Percentiles rank a stretch among this genome's conserved stretches.
Conservation (phyloP, 345 rosid genomes). For the Murraya koenigii region DNA sequence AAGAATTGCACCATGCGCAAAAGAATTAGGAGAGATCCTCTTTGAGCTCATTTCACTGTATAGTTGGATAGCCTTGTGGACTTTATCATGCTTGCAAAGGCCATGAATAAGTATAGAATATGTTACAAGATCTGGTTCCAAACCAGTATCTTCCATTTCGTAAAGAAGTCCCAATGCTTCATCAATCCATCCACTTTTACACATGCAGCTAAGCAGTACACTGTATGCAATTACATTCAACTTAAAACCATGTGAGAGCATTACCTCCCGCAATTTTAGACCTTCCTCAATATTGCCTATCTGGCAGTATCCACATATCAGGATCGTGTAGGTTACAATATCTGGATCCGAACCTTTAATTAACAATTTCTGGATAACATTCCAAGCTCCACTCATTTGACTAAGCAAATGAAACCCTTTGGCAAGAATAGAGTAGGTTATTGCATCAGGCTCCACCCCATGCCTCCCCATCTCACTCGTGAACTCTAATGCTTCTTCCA, state of each 20-base stretch:
- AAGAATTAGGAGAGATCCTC: conserved; percentile 47
- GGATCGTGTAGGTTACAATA: conserved; percentile 46
- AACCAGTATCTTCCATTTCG: conserved; percentile 51
- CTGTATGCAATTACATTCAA: conserved; percentile 42
- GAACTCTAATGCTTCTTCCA: conserved; percentile 63
- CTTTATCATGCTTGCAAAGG: conserved; percentile 69
- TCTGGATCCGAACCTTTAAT: conserved; percentile 57
- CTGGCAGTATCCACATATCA: conserved; percentile 61
- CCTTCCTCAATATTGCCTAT: conserved; percentile 57
- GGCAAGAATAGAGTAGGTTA: conserved; percentile 66
- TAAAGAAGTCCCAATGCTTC: conserved; percentile 49
- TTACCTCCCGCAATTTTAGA: conserved; percentile 45
- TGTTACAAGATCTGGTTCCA: conserved; percentile 52
- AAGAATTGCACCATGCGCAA: conserved; percentile 46
- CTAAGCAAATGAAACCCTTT: conserved; percentile 59
- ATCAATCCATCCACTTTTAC: conserved; percentile 50
- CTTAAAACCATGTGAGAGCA: conserved; percentile 55
- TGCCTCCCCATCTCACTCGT: conserved; percentile 55
- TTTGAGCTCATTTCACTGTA: conserved; percentile 46
- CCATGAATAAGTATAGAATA: conserved; percentile 72
- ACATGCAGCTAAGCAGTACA: conserved; percentile 60
- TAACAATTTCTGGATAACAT: conserved; percentile 41
- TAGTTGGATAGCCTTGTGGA: conserved; percentile 50
- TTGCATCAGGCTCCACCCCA: conserved; percentile 64
- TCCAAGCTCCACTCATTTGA: conserved; percentile 45